These are phyloP conservation scores for Pseudomicrostroma phylloplanum DNA, from an alignment of 1,284 basidiomycete genomes.

Conservation along the genomic window DNA sequence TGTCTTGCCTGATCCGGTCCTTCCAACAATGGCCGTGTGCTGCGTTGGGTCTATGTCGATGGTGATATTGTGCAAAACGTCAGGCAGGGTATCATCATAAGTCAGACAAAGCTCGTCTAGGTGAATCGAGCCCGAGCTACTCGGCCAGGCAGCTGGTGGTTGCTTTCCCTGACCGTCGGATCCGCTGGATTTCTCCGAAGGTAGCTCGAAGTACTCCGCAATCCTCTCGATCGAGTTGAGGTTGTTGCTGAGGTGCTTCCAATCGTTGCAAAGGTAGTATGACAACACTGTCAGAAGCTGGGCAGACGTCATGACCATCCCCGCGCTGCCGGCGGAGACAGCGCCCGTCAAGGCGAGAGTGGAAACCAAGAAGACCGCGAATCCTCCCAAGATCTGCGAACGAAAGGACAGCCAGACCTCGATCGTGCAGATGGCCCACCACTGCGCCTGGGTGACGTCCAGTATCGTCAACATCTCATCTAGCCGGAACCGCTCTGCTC, in stretches of 20 bases:
- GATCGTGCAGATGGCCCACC: slow-evolving; percentile 46
- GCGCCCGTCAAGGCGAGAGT: slow-evolving; percentile 67
- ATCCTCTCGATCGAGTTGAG: slow-evolving; percentile 77
- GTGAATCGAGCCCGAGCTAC: slow-evolving; percentile 55
- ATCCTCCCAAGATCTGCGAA: slow-evolving; percentile 30
- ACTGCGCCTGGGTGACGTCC: slow-evolving; percentile 28
- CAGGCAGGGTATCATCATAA: slow-evolving; percentile 61
- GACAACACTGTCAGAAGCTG: slow-evolving; percentile 32
- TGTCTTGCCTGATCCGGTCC: slow-evolving; percentile 58
- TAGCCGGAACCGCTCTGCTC: slow-evolving; percentile 20
- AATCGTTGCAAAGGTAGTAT: slow-evolving; percentile 31
- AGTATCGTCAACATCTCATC: slow-evolving; percentile 31
- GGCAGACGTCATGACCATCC: slow-evolving; percentile 68
- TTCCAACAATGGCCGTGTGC: slow-evolving; percentile 53
- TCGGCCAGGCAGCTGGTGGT: slow-evolving; percentile 54
- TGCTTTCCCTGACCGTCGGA: slow-evolving; percentile 10
- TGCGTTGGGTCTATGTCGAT: slow-evolving; percentile 68
- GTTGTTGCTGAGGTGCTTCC: slow-evolving; percentile 34
- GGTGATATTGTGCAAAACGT: slow-evolving; percentile 70
- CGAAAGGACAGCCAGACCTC: slow-evolving; percentile 43
- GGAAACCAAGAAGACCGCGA: slow-evolving; percentile 32
- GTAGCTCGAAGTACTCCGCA: slow-evolving; percentile 61
- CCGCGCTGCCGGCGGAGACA: slow-evolving; percentile 68
- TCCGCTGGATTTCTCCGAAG: slow-evolving; percentile 3
- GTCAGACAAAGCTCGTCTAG: slow-evolving; percentile 71